Evolutionary conservation across 192 early-diverging fungal species (phyloP).

Genomic region (Linnemannia hyalina): DNA sequence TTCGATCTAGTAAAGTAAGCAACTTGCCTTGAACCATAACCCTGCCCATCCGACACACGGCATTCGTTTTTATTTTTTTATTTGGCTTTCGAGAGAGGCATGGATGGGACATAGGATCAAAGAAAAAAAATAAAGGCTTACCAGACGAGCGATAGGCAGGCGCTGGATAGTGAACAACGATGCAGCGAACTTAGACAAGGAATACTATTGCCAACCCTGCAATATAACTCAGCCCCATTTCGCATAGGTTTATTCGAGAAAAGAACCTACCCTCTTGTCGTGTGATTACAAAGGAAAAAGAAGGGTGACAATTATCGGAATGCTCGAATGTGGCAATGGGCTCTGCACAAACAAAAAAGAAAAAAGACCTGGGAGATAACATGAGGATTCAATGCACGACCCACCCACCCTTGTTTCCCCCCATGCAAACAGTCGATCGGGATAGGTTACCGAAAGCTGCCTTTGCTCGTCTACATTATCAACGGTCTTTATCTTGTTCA

Average conservation of each 20-base stretch:
- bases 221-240: not conserved
- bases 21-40: too few species aligned
- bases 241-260: not conserved
- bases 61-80: too few species aligned
- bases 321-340: not conserved
- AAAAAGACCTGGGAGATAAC: not conserved
- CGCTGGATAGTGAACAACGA: too few species aligned
- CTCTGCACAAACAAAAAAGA: not conserved
- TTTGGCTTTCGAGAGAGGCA: not conserved
- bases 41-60: too few species aligned
- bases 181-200: too few species aligned
- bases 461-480: not conserved
- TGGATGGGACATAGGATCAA: not conserved
- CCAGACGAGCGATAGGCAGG: too few species aligned
- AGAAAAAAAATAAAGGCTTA: too few species aligned
- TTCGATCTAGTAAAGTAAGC: too few species aligned
- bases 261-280: not conserved
- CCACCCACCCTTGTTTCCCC: not conserved
- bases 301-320: not conserved
- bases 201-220: too few species aligned
- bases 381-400: not conserved
- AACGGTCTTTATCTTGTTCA: not conserved
- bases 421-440: not conserved
- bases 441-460: not conserved
- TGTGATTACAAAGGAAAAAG: not conserved